Base-by-base conservation (phyloP, 1,284 basidiomycete genomes). In the Blastosporella zonata region DNA sequence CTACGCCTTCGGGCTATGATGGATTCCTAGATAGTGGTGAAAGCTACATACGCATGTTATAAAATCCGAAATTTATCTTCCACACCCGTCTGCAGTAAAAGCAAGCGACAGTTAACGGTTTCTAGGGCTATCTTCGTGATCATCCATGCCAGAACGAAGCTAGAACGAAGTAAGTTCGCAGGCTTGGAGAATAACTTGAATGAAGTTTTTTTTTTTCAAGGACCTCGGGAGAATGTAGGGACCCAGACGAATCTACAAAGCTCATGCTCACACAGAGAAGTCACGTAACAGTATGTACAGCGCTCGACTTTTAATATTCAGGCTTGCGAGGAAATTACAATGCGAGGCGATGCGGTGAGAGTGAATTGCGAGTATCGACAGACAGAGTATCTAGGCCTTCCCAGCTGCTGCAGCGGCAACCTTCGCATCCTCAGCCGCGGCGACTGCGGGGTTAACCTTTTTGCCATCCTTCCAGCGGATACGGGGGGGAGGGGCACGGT, bases 381-480 rank as follows among this genome's bases (percentile, higher is more conserved):
- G 22, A 49, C 42, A 37, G 37, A 39, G 21, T 71, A 62, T 59
- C 69, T 68, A 79, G 55, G 73, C 69, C 56, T 78, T 78, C 53
- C 59, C 64, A 31, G 65, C 67, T 25, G 62, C 62, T 46, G 66
- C 65, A 12, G 62, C 67, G 44, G 72, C 70, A 38, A 72, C 76
- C 63, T 82, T 81, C 10, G 78, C 79, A 33, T 79, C 80, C 64
- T 82, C 80, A 44, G 85, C 84, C 55, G 87, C 87, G 47, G 80
- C 82, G 33, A 90, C 87, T 42, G 87, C 87, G 41, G 85, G 84
- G 73, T 90, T 90, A 67, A 94, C 84, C 82, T 93, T 94, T 84
- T 98, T 98, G 67, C 93, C 93, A 69, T 97, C 94, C 76, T 95
- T 96, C 94, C 93, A 99, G 66, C 97, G 82, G 61, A 97, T 77